A percentile compares a stretch with the other conserved stretches of the same genome.
Conservation (phyloP, 345 rosid species). For the Populus pruinosa region DNA sequence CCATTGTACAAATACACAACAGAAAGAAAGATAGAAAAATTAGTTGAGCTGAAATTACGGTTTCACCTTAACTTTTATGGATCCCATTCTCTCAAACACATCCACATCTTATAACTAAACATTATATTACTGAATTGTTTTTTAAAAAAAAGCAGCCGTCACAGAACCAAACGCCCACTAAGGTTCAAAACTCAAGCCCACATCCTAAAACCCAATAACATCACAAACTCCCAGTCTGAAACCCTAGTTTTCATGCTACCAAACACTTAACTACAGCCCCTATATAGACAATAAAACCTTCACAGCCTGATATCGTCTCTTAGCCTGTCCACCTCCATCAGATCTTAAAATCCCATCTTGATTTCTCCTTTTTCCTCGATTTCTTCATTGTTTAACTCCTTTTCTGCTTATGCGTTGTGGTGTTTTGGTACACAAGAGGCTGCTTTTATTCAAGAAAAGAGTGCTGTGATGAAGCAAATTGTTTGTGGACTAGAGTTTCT, state of each 20-base stretch:
- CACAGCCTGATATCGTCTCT: fast-evolving
- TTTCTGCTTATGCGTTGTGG: background rate
- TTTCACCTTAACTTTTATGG: too few species aligned
- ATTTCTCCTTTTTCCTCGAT: background rate
- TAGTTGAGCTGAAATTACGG: fast-evolving
- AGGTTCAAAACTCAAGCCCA: background rate
- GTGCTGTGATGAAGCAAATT: conserved; percentile 64
- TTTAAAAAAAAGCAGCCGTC: too few species aligned
- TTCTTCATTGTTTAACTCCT: background rate
- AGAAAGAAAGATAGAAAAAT: too few species aligned
- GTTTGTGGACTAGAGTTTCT: conserved; percentile 98
- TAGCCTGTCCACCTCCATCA: fast-evolving
- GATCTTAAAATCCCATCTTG: background rate
- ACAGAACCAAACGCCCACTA: background rate
- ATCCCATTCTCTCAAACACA: too few species aligned
- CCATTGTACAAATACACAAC: too few species aligned
- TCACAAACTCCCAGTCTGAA: background rate
- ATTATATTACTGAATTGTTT: too few species aligned
- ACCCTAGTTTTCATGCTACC: background rate
- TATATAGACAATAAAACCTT: background rate
- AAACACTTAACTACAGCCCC: background rate
- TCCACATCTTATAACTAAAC: too few species aligned
- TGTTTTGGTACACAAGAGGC: background rate
- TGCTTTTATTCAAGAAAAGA: background rate
- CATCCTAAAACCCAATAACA: background rate